Conservation (phyloP, 2,329 filamentous ascomycete genomes). For the Colletotrichum sp. region DNA sequence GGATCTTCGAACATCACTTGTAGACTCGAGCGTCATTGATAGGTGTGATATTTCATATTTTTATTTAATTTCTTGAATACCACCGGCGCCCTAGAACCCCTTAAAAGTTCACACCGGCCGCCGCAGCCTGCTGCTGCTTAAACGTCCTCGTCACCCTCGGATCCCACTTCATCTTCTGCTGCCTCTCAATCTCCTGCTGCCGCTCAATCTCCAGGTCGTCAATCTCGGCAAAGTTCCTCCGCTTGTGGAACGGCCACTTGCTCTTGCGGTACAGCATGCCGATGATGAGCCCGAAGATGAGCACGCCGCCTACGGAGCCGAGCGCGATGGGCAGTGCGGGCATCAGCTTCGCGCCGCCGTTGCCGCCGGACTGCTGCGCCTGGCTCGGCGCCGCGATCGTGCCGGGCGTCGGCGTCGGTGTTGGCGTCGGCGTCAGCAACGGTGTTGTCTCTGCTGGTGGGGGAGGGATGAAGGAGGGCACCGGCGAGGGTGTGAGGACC, state of each 20-base stretch:
- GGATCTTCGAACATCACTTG: background rate
- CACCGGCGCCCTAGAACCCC: background rate
- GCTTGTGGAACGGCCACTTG: constrained; percentile 9
- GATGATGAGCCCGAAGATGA: constrained; percentile 14
- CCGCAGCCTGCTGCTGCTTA: background rate
- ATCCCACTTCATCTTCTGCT: constrained; percentile 22
- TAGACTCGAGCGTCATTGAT: fast-evolving
- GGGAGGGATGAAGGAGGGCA: background rate
- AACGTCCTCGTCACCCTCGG: constrained; percentile 8
- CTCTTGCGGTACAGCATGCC: constrained; percentile 19
- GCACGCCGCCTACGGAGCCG: constrained; percentile 17
- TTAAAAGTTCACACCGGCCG: constrained; percentile 8
- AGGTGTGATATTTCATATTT: background rate
- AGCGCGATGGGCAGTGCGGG: constrained; percentile 22
- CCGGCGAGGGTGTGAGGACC: background rate
- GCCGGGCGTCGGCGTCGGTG: background rate
- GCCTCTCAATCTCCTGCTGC: constrained; percentile 14
- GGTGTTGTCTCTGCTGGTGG: background rate
- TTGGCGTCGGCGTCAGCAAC: background rate
- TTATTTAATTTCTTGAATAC: background rate
- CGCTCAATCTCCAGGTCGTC: constrained; percentile 17
- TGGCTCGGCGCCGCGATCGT: constrained; percentile 9
- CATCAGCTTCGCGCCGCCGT: constrained; percentile 13
- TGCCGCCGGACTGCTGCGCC: background rate
- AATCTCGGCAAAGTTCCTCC: constrained; percentile 2